phyloP scores from a whole-genome alignment of 352 stramenopile genomes.

The Phytopythium boreale region DNA sequence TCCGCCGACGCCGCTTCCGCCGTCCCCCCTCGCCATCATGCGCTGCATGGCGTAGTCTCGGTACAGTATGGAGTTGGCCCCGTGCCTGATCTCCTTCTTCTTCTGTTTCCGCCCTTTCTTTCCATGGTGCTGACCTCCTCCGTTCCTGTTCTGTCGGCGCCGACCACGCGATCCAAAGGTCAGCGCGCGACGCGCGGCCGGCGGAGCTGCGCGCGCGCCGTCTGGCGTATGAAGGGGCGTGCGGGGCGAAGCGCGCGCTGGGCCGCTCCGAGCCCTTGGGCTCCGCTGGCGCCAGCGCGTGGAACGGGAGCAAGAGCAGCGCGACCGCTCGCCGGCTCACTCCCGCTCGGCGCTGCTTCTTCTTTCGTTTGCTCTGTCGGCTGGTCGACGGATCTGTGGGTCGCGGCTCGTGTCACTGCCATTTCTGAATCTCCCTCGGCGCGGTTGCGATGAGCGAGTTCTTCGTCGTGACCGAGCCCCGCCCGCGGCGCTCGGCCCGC shows the following conservation, averaged over 20 bases:
- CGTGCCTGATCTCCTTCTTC: background rate
- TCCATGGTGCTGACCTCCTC: background rate
- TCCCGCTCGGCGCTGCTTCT: background rate
- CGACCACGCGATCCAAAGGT: too few species aligned
- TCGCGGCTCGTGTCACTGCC: background rate
- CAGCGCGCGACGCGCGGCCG: too few species aligned
- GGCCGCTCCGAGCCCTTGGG: background rate
- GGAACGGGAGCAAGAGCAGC: background rate
- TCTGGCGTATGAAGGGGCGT: background rate
- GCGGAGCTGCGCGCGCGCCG: background rate
- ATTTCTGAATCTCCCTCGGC: background rate
- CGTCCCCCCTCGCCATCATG: background rate
- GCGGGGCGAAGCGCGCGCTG: background rate
- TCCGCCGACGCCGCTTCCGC: background rate
- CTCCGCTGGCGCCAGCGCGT: background rate
- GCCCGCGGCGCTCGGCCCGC: background rate
- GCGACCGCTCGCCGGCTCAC: background rate
- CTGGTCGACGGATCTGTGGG: background rate
- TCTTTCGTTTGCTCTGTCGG: background rate
- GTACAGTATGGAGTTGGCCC: background rate
- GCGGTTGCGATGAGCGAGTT: slow-evolving; percentile 3
- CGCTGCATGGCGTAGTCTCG: background rate
- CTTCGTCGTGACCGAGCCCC: slow-evolving; percentile 5
- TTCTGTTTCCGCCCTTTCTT: background rate
- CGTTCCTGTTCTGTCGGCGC: background rate